Evolutionary conservation across 2,329 filamentous ascomycete species (phyloP), one percentile per base, ranked within the genome.

Genomic region (Venturia asperata): DNA sequence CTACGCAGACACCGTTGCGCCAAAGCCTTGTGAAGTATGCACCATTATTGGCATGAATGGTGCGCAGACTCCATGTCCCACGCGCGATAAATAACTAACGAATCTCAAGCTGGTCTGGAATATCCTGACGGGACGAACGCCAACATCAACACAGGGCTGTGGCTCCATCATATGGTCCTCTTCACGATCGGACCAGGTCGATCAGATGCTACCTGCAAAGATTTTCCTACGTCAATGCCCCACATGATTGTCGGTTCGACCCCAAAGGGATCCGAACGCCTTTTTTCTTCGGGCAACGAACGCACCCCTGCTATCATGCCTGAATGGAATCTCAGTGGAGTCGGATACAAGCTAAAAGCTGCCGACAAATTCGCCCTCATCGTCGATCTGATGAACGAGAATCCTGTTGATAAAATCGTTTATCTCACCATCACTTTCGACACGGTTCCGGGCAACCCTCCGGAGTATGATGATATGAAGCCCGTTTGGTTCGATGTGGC

Each of bases 401-500:
- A 66, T 39, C n/a, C 34, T 4, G 64, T 30, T 13, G 64, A 66
- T 13, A 43, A 37, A 19, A 15, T 64, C 30, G 64, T 56, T 11
- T 66, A 66, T 58, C 61, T 66, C 24, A 66, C 64, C 27, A 63
- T 66, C 7, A 66, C 64, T 24, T 66, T 66, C 64, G 64, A 66
- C 39, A 45, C 41, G 39, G 17, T 66, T 30, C n/a, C 30, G 2
- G 64, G 64, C 24, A 13, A 41, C 34, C 61, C 61, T 24, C 34
- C 64, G 15, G 60, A 42, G 6, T 66, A 42, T 10, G 64, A 66
- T 64, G 60, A 66, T n/a, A 55, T 66, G 45, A n/a, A 39, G 17
- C 64, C 64, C 17, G 43, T 66, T 15, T 66, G 64, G 64, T 66
- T 66, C 43, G 64, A 66, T n/a, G 64, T 47, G 10, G 61, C 47